Evolutionary conservation across 768 basidiomycete genomes (phyloP).

Genomic region (Termitomyces sp.): DNA sequence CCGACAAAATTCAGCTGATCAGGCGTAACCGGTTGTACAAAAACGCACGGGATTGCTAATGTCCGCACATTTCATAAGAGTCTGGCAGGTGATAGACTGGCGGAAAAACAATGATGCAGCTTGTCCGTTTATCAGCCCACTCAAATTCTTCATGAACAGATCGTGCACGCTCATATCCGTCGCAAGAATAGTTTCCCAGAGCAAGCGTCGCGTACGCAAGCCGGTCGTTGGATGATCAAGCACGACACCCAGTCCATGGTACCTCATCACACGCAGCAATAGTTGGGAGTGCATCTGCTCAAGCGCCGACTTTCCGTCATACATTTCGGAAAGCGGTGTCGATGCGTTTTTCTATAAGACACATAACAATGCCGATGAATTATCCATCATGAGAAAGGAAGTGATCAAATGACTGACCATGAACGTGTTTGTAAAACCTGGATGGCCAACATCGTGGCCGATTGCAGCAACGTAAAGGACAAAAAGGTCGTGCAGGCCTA

Average conservation of each 20-base stretch:
- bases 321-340: slow-evolving; percentile 82
- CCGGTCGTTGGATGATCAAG: slow-evolving; percentile 51
- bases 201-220: slow-evolving; percentile 56
- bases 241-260: slow-evolving; percentile 66
- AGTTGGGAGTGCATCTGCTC: slow-evolving; percentile 90
- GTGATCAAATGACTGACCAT: slow-evolving; percentile 55
- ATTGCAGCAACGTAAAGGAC: slow-evolving; percentile 87
- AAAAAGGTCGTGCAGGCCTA: slow-evolving; percentile 71
- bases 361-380: not conserved
- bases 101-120: slow-evolving; percentile 35
- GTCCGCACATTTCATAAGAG: slow-evolving; percentile 94
- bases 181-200: slow-evolving; percentile 80
- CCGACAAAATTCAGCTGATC: not conserved
- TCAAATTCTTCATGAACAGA: slow-evolving; percentile 72
- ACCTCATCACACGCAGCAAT: slow-evolving; percentile 72
- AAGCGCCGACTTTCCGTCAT: slow-evolving; percentile 83
- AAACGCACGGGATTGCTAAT: slow-evolving; percentile 92
- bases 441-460: slow-evolving; percentile 97
- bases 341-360: slow-evolving; percentile 86
- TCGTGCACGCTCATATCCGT: slow-evolving; percentile 94
- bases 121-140: slow-evolving; percentile 38
- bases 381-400: not conserved
- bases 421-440: slow-evolving; percentile 89
- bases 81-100: slow-evolving; percentile 77
- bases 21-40: not conserved